Evolutionary conservation across 2,329 filamentous ascomycete species (phyloP), one percentile per base, ranked within the genome.

Genomic region (Penicillium sp.): DNA sequence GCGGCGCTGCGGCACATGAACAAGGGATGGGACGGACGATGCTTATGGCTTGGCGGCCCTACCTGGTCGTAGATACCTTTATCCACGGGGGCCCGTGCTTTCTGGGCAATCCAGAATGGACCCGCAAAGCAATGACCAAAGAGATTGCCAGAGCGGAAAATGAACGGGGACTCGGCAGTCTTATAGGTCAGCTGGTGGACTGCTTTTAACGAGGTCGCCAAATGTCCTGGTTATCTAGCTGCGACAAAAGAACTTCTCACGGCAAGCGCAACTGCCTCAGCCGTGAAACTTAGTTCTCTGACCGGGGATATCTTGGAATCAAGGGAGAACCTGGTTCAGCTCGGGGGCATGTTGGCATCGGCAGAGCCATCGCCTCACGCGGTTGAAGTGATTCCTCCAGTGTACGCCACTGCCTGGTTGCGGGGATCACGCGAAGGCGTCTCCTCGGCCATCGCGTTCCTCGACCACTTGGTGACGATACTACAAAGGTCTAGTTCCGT

Each of bases 21-120:
- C 11, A n/a, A 35, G 61, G 61, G 2, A 55, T 63, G 13, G 61
- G 61, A 6, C 53, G 55, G 5, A 63, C 61, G 4, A n/a, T 63
- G 7, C 44, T 61, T 14, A 33, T 63, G 2, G 56, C 33, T 9
- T 63, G 51, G 22, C 41, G 59, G 18, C 56, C 59, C 16, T 63
- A 54, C 19, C 14, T 61, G 2, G 39, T 61, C 16, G 50, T 50
- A 24, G 59, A 61, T 18, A 24, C 59, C 1, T 59, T 63, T 19
- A 47, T 54, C 5, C 37, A 54, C 18, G 44, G 14, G 4, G 50
- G 22, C 3, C 36, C 59, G 4, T 61, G 61, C 47, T 63, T 63
- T 19, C 31, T 63, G 18, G 61, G 54, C 1, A 19, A 41, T 10
- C 14, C 41, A 4, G 59, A 59, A 31, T 63, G 61, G 61, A 37